Percentiles rank a stretch among this genome's conserved stretches.
Evolutionary conservation across 305 asterid genomes (phyloP).

Genomic region (Solanum hybrid): DNA sequence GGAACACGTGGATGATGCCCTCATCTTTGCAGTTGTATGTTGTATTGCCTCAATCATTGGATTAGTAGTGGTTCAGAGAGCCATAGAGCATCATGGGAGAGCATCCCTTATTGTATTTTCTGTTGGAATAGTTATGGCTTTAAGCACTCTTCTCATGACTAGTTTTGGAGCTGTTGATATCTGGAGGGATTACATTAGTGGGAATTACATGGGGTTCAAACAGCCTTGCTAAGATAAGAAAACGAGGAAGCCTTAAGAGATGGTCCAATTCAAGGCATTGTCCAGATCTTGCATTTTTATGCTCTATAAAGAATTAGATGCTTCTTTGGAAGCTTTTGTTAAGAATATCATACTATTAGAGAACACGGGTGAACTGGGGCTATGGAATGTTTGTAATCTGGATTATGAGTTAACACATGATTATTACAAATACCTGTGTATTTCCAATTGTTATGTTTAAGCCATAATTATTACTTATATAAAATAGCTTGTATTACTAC

Average conservation of each 20-base stretch:
- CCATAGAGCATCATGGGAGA: constrained; percentile 42
- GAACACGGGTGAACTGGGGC: not conserved
- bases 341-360: not conserved
- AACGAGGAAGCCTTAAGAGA: not conserved
- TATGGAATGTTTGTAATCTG: not conserved
- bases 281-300: not conserved
- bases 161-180: constrained; percentile 43
- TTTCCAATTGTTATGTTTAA: not conserved
- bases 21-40: constrained; percentile 37
- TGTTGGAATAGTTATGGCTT: constrained; percentile 53
- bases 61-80: constrained; percentile 40
- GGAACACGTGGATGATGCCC: constrained; percentile 37
- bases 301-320: not conserved
- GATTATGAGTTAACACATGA: not conserved
- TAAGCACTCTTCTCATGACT: constrained; percentile 56
- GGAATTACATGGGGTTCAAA: constrained; percentile 63
- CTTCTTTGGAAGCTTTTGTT: not conserved
- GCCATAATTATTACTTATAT: not conserved
- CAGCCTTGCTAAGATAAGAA: constrained; percentile 34
- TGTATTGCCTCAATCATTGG: constrained; percentile 47
- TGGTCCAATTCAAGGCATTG: not conserved
- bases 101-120: constrained; percentile 78
- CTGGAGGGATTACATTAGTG: constrained; percentile 43
- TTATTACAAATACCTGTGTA: not conserved
- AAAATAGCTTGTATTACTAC: not conserved